Base-by-base conservation (phyloP, 1,284 basidiomycete species). In the Apiotrichum sp. region DNA sequence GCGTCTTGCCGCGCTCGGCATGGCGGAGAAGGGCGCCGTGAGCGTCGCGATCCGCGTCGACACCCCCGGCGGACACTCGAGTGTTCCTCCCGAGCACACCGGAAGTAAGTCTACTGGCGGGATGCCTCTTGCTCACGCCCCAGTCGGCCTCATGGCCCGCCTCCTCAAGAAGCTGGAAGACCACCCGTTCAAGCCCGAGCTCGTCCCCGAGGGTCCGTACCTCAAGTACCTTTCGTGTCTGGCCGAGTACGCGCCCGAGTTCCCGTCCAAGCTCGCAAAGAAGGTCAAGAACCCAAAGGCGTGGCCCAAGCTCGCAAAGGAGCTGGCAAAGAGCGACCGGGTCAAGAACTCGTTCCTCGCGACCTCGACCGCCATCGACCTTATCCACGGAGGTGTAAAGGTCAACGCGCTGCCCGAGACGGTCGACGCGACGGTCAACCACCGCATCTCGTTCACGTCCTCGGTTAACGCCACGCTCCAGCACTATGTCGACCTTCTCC, bases 11-110 rank as follows among this genome's bases (percentile, higher is more conserved):
- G 62, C 64, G 33, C 64, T 79, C 31, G 78, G 76, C 5, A 74
- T 78, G 67, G 77, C 76, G 6, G 79, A 80, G 61, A 80, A 80
- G 67, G 79, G 79, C n/a, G 52, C 59, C 6, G 56, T 71, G n/a
- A 71, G 69, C 59, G 62, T 76, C 36, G 55, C 61, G 14, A 57
- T 77, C 56, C 65, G 55, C 32, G 71, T 78, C n/a, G 70, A 77
- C 56, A 74, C 70, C 0, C 65, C 65, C 6, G 75, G 73, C 40
- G 75, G 74, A 10, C 75, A 77, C 53, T 73, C 74, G 14, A 69
- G 66, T 48, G 68, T 77, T 7, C 71, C 76, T 7, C 76, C 74
- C 33, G 43, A 55, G n/a, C 75, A 77, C 61, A 77, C 75, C 8
- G 71, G 69, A 8, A 75, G 75, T 77, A 48, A 67, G 74, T 66